Percentiles rank a stretch among this genome's conserved stretches.
phyloP scores from a whole-genome alignment of 768 basidiomycete genomes.

The Sporobolomyces phaffii region DNA sequence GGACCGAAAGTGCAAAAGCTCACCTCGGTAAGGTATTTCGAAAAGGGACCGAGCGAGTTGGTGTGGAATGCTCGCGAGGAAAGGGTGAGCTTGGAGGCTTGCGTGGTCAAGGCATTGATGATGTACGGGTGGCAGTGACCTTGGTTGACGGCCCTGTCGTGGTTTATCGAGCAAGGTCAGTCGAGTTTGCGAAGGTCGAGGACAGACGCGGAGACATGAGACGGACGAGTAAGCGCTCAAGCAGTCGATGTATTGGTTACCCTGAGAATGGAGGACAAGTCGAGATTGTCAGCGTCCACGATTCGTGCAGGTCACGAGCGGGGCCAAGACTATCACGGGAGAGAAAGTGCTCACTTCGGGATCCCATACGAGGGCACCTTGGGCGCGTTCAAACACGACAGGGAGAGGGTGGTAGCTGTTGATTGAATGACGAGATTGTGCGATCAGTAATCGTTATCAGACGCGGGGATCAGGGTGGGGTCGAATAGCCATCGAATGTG shows the following conservation, averaged over 20 bases:
- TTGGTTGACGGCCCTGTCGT: constrained; percentile 47
- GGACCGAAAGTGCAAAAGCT: constrained; percentile 44
- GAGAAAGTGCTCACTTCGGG: constrained; percentile 11
- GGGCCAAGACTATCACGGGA: background rate
- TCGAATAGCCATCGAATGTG: no score
- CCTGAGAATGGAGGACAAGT: constrained; percentile 45
- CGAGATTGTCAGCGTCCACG: background rate
- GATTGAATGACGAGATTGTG: constrained; percentile 45
- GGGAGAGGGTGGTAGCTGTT: constrained; percentile 89
- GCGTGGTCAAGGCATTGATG: constrained; percentile 69
- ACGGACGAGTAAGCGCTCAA: constrained; percentile 91
- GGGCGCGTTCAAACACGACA: constrained; percentile 83
- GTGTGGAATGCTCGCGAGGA: constrained; percentile 97
- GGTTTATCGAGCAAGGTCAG: no score
- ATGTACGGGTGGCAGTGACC: constrained; percentile 91
- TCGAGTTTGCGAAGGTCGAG: background rate
- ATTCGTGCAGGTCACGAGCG: constrained; percentile 52
- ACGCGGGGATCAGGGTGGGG: background rate
- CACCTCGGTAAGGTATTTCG: constrained; percentile 74
- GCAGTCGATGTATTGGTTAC: constrained; percentile 95
- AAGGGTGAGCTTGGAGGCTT: constrained; percentile 83
- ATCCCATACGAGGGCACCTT: constrained; percentile 61
- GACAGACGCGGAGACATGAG: constrained; percentile 15
- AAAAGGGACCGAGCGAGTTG: constrained; percentile 80
- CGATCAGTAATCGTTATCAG: background rate